Conservation (phyloP, 257 asterid species). For the Ballota nigra region DNA sequence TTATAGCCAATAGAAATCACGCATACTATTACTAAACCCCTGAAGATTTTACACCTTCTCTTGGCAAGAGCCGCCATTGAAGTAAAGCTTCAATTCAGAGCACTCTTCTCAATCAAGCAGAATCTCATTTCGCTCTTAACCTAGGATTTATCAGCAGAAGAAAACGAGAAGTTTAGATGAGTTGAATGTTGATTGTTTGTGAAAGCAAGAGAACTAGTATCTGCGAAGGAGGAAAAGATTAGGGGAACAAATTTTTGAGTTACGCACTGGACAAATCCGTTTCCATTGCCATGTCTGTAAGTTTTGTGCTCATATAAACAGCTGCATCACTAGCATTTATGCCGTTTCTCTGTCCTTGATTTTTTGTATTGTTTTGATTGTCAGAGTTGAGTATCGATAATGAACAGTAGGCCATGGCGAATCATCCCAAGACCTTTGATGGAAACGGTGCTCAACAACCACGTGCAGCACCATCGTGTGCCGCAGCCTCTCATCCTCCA, state of each 20-base stretch:
- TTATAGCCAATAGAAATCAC: background rate
- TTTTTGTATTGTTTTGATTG: background rate
- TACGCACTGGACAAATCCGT: background rate
- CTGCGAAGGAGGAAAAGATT: background rate
- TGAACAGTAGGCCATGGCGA: constrained; percentile 71
- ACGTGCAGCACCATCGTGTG: constrained; percentile 88
- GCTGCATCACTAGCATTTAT: background rate
- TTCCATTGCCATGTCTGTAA: constrained; percentile 32
- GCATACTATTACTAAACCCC: background rate
- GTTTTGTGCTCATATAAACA: constrained; percentile 11
- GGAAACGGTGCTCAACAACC: constrained; percentile 88
- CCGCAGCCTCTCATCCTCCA: constrained; percentile 93
- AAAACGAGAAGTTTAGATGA: background rate
- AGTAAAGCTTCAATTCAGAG: constrained; percentile 5
- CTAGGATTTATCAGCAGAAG: background rate
- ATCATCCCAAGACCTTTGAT: constrained; percentile 82
- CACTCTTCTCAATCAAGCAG: background rate
- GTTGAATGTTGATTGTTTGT: background rate
- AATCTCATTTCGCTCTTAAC: background rate
- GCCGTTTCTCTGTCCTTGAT: background rate
- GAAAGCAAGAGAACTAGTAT: constrained; percentile 4
- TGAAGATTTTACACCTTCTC: background rate
- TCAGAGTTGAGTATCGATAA: constrained; percentile 44
- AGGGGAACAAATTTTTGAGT: background rate
- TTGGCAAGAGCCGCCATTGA: constrained; percentile 27